Evolutionary conservation across 805 yeast genomes (phyloP).

Genomic region (Nakazawaea siamensis): DNA sequence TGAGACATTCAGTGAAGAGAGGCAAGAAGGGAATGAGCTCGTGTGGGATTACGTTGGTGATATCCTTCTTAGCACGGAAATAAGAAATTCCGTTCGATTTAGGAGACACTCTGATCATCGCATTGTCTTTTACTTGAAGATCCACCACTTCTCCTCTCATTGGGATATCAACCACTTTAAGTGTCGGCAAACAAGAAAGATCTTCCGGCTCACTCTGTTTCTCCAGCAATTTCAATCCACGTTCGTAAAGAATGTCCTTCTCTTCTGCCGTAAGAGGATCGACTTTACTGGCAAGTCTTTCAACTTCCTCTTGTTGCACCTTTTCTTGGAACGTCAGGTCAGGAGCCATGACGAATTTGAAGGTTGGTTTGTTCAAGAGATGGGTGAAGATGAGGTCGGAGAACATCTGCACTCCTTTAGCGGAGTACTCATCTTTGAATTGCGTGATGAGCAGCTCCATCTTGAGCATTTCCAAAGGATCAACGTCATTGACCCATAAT

Average conservation of each 20-base stretch:
- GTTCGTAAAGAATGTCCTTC: constrained; percentile 42
- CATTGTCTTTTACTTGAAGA: constrained; percentile 24
- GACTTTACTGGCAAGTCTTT: constrained; percentile 37
- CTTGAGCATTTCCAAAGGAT: constrained; percentile 61
- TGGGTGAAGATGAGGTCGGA: constrained; percentile 47
- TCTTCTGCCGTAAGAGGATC: constrained; percentile 44
- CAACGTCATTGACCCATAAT: constrained; percentile 76
- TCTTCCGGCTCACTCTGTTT: constrained; percentile 68
- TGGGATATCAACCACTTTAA: constrained; percentile 67
- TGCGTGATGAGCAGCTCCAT: constrained; percentile 51
- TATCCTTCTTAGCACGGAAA: constrained; percentile 54
- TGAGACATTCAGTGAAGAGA: constrained; percentile 68
- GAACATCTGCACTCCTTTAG: constrained; percentile 49
- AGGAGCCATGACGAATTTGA: constrained; percentile 76
- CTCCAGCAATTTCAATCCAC: constrained; percentile 52
- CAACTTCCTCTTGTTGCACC: constrained; percentile 47
- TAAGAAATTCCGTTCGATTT: constrained; percentile 77
- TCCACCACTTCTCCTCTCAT: constrained; percentile 35
- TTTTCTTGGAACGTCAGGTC: constrained; percentile 41
- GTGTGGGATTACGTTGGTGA: constrained; percentile 44
- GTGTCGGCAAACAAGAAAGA: constrained; percentile 70
- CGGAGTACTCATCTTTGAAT: constrained; percentile 54
- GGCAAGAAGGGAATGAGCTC: constrained; percentile 66
- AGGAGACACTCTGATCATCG: constrained; percentile 22
- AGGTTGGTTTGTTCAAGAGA: constrained; percentile 45